Evolutionary conservation across 1,284 basidiomycete species (phyloP).

Genomic region (Takashimella tepidaria): DNA sequence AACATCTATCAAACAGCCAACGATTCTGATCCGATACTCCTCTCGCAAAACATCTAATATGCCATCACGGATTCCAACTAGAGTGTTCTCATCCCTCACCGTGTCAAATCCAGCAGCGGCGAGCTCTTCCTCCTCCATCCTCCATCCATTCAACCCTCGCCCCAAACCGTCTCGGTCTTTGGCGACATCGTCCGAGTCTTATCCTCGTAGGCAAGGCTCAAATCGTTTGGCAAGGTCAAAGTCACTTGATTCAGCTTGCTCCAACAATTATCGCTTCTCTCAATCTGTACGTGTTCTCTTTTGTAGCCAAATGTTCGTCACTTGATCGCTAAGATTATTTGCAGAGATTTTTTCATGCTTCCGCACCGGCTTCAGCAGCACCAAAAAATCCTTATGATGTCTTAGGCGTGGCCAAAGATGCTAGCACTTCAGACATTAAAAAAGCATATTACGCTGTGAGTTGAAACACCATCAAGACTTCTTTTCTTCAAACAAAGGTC

Average conservation of each 20-base stretch:
- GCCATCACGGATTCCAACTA: conserved; percentile 33
- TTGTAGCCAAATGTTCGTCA: no score
- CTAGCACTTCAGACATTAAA: conserved; percentile 85
- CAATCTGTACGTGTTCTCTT: not conserved
- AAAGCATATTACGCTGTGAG: conserved; percentile 89
- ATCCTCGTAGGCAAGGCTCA: not conserved
- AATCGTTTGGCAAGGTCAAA: not conserved
- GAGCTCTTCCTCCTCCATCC: conserved; percentile 23
- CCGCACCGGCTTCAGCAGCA: conserved; percentile 53
- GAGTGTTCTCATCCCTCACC: conserved; percentile 28
- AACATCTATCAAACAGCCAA: not conserved
- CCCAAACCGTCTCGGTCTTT: conserved; percentile 2
- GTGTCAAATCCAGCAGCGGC: conserved; percentile 22
- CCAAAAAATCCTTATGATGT: conserved; percentile 89
- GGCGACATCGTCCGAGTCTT: conserved; percentile 8
- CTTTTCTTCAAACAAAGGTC: no score
- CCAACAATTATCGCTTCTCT: not conserved
- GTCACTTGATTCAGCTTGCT: not conserved
- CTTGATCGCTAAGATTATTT: no score
- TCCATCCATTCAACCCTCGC: not conserved
- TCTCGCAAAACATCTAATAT: conserved; percentile 11
- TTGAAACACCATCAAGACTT: no score
- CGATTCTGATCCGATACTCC: not conserved
- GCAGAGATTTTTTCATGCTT: conserved; percentile 71
- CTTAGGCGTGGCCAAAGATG: conserved; percentile 80